phyloP scores from a whole-genome alignment of 257 asterid species.

The Primulina eburnea region DNA sequence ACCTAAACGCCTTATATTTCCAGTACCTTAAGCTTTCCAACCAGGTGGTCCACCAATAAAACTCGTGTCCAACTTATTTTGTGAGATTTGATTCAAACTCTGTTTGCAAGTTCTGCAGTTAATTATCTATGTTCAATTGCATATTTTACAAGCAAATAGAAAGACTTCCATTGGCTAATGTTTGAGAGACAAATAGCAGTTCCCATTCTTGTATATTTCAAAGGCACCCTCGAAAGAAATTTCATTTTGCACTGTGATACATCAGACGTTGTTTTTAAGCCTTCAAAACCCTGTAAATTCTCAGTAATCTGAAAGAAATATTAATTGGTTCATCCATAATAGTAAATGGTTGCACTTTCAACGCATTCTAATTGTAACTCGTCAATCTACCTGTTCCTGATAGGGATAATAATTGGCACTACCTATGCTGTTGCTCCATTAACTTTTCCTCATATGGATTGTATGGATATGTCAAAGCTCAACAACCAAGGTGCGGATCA shows the following conservation, averaged over 20 bases:
- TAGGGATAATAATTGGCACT: slow-evolving; percentile 74
- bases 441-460: slow-evolving; percentile 51
- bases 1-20: neutral
- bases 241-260: neutral
- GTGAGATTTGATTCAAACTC: slow-evolving; percentile 14
- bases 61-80: slow-evolving; percentile 2
- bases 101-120: slow-evolving; percentile 5
- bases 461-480: slow-evolving; percentile 45
- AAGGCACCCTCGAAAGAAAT: neutral
- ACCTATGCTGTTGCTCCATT: slow-evolving; percentile 62
- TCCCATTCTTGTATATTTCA: slow-evolving; percentile 5
- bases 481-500: slow-evolving; percentile 49
- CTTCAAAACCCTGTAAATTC: no score
- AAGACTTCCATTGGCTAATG: neutral
- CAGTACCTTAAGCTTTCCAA: slow-evolving; percentile 7
- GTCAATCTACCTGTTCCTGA: slow-evolving; percentile 25
- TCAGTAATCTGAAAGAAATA: neutral
- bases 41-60: neutral
- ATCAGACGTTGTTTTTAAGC: no score
- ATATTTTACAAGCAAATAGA: neutral
- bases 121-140: neutral
- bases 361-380: neutral
- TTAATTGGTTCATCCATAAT: neutral
- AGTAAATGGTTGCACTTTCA: neutral
- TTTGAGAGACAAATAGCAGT: neutral